These are phyloP conservation scores for Colletotrichum liaoningense DNA, from an alignment of 2,329 filamentous ascomycete genomes.

Conservation along the genomic window DNA sequence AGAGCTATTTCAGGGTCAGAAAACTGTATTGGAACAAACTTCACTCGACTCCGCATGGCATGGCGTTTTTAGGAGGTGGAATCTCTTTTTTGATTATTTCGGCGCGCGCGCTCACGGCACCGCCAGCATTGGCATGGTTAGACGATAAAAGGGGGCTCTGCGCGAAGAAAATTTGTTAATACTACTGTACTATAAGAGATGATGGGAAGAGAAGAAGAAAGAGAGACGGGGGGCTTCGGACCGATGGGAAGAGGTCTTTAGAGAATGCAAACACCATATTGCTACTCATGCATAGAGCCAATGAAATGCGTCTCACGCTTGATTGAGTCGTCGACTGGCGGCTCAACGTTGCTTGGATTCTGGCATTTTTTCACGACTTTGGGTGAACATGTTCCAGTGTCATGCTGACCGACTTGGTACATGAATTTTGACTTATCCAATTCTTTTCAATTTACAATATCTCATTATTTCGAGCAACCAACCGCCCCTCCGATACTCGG, in stretches of 20 bases:
- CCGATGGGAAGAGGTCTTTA: conserved; percentile 4
- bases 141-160: conserved; percentile 32
- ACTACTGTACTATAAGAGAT: conserved; percentile 30
- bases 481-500: neutral
- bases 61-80: conserved; percentile 35
- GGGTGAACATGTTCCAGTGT: neutral
- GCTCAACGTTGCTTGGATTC: too few relatives aligned
- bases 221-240: neutral
- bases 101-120: conserved; percentile 23
- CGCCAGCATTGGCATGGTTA: conserved; percentile 35
- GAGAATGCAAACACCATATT: conserved; percentile 18
- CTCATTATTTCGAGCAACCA: neutral
- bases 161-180: conserved; percentile 31
- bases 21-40: conserved; percentile 35
- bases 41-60: conserved; percentile 39
- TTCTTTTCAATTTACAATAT: neutral
- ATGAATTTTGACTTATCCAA: neutral
- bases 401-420: neutral
- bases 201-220: neutral
- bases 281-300: conserved; percentile 2
- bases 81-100: neutral
- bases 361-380: neutral
- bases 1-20: conserved; percentile 1
- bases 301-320: neutral
- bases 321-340: neutral